Evolutionary conservation across 1,284 basidiomycete species (phyloP), one percentile per base, ranked within the genome.

Genomic region (Paramarasmius palmivorus): DNA sequence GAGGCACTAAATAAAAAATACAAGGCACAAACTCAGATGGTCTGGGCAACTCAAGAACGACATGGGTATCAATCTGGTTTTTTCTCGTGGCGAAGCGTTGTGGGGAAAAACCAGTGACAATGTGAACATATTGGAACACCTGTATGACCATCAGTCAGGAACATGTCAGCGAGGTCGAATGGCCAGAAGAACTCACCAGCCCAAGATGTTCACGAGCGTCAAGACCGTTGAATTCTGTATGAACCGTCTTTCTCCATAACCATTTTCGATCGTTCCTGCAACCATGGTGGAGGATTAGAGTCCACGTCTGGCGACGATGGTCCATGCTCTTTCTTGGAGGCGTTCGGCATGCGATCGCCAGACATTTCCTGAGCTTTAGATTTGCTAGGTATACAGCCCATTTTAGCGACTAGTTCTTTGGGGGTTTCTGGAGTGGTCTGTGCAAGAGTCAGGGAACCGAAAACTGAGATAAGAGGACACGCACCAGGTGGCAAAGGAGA

Each of bases 311-410:
- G 19, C 2, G 50, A 39, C 23, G 12, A 23, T 46, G 34, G 37
- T 38, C 17, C 23, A 6, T 34, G 14, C n/a, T 2, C 19, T 36
- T 50, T 19, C 19, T 45, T 8, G 7, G 42, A 37, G 5, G 26
- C 17, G 7, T 23, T 10, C 9, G 15, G 50, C 47, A n/a, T 34
- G 23, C 40, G 26, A 36, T 53, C 50, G 17, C 49, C 42, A 17
- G 19, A 14, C 49, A 55, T 53, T 26, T 53, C 51, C 32, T 41
- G 35, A 22, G 47, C 58, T 9, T 59, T 57, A 46, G 70, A 67
- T 61, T 76, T 78, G 66, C 76, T 78, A 23, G 74, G 71, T 54
- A 74, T 72, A 61, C 75, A 77, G 47, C 75, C 76, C 75, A 77
- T 68, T 12, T 23, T 45, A 50, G 15, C 22, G 34, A 4, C 25